These are phyloP conservation scores for Peronospora destructor DNA, from an alignment of 352 stramenopile genomes.

Conservation along the genomic window DNA sequence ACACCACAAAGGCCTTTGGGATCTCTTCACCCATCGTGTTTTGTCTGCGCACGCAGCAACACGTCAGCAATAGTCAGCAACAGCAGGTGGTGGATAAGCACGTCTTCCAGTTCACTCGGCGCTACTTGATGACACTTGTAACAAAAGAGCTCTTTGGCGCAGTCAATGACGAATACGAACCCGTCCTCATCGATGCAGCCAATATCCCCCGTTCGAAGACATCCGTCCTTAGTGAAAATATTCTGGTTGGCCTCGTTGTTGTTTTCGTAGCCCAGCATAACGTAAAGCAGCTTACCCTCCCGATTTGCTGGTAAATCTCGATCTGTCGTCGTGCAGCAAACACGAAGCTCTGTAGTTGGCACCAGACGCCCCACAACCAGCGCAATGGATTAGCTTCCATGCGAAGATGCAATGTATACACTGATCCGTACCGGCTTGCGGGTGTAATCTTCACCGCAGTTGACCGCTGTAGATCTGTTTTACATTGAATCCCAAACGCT, in stretches of 20 bases:
- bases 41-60: constrained; percentile 47
- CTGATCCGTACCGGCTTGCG: constrained; percentile 18
- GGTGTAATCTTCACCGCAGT: constrained; percentile 27
- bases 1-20: constrained; percentile 86
- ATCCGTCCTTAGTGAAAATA: constrained; percentile 73
- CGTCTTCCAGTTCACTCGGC: constrained; percentile 87
- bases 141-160: constrained; percentile 93
- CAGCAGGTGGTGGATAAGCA: constrained; percentile 52
- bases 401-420: neutral
- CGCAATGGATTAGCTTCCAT: neutral
- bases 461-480: constrained; percentile 55
- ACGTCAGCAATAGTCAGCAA: constrained; percentile 38
- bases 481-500: constrained; percentile 49
- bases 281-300: constrained; percentile 13
- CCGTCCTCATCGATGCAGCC: constrained; percentile 88
- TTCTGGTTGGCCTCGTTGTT: constrained; percentile 76
- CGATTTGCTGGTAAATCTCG: neutral
- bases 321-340: constrained; percentile 10
- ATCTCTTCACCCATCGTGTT: constrained; percentile 80
- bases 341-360: constrained; percentile 48
- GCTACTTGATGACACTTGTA: constrained; percentile 89
- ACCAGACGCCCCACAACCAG: constrained; percentile 38
- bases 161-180: constrained; percentile 88
- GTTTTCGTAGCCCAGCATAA: constrained; percentile 90
- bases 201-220: constrained; percentile 86